Evolutionary conservation across 2,329 filamentous ascomycete species (phyloP).

Genomic region (Sarocladium oryzae): DNA sequence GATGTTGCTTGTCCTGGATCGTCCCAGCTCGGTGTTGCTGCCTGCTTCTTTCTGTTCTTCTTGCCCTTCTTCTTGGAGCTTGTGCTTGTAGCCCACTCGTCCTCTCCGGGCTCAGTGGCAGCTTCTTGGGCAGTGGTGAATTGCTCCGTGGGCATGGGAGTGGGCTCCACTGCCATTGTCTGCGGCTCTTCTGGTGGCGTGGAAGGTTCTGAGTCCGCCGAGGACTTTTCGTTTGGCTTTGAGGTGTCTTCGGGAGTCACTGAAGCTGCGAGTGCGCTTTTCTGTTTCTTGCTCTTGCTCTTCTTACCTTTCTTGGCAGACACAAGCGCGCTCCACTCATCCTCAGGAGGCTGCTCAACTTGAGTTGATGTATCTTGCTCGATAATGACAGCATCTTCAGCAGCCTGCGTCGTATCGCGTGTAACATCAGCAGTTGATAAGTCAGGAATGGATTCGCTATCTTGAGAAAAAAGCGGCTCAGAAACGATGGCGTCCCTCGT

Average conservation of each 20-base stretch:
- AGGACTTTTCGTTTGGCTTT: background rate
- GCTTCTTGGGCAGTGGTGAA: no score
- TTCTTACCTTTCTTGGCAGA: conserved; percentile 26
- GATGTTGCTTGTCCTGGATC: conserved; percentile 13
- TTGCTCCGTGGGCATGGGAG: no score
- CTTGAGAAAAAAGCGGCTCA: no score
- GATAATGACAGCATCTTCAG: conserved; percentile 11
- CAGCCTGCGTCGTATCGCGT: background rate
- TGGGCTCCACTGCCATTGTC: no score
- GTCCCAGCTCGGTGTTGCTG: conserved; percentile 13
- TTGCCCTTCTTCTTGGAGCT: conserved; percentile 27
- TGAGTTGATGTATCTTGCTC: background rate
- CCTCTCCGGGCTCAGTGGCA: background rate
- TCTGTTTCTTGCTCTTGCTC: conserved; percentile 30
- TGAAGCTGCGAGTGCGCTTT: conserved; percentile 6
- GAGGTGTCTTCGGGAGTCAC: background rate
- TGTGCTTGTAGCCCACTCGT: background rate
- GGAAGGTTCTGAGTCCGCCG: background rate
- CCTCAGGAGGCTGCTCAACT: conserved; percentile 10
- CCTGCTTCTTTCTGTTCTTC: conserved; percentile 27
- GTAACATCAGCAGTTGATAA: background rate
- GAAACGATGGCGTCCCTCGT: no score
- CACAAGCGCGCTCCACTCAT: conserved; percentile 15
- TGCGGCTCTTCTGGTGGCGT: background rate
- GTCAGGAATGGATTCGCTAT: background rate